phyloP scores from a whole-genome alignment of 2,329 filamentous ascomycete species.

The Boeremia exigua region DNA sequence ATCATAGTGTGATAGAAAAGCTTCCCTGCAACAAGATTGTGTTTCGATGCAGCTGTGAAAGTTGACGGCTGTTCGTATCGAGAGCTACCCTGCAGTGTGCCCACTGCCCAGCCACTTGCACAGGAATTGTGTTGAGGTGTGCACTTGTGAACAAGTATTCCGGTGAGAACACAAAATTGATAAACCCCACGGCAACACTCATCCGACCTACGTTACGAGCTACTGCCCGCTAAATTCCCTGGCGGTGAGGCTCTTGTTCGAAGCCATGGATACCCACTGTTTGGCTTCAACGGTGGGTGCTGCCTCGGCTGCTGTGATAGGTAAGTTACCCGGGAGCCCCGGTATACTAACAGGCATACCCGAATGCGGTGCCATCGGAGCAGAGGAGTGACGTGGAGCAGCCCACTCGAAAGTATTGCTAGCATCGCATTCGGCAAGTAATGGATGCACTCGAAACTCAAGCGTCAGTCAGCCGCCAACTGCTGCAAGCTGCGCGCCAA shows the following conservation, averaged over 20 bases:
- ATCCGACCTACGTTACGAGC: slow-evolving; percentile 8
- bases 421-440: slow-evolving; percentile 16
- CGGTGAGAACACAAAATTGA: slow-evolving; percentile 13
- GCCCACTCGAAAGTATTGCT: slow-evolving; percentile 8
- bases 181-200: slow-evolving; percentile 12
- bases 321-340: slow-evolving; percentile 16
- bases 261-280: slow-evolving; percentile 10
- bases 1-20: background rate
- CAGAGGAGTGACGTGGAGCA: slow-evolving; percentile 14
- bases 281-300: slow-evolving; percentile 15
- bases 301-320: slow-evolving; percentile 16
- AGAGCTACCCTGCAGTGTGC: background rate
- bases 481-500: slow-evolving; percentile 13
- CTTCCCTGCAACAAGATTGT: background rate
- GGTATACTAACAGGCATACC: slow-evolving; percentile 3
- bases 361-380: slow-evolving; percentile 11
- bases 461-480: slow-evolving; percentile 14
- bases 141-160: slow-evolving; percentile 5
- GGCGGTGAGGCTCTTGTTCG: slow-evolving; percentile 19
- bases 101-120: slow-evolving; percentile 13
- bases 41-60: background rate
- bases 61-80: background rate
- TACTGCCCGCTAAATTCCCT: background rate
- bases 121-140: slow-evolving; percentile 11
- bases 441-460: slow-evolving; percentile 13